Evolutionary conservation across 257 asterid species (phyloP), one percentile per base, ranked within the genome.

Genomic region (Rhazya stricta): DNA sequence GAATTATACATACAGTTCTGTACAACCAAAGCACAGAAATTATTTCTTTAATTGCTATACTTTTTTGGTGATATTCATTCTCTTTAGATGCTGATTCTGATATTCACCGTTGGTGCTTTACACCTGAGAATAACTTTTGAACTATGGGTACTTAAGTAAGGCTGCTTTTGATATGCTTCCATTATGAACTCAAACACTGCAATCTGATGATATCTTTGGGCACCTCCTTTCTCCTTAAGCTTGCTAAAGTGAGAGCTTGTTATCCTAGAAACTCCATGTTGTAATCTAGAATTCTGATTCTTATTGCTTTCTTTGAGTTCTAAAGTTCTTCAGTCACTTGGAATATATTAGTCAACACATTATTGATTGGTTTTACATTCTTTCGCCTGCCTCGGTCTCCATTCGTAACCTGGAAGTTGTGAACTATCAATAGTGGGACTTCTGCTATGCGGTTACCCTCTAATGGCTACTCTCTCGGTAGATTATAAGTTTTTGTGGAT

Each of bases 1-100:
- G 76, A 77, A 79, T 75, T 70, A 81, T 76, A 83, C 48, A 45
- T 56, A 37, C 37, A 72, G 8, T 36, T 66, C 56, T 61, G 45
- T 66, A 67, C 72, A 62, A 32, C 69, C 43, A 34, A 65, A 53
- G 72, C 67, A 71, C 78, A 54, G 68, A 71, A 71, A 65, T 53
- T n/a, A 50, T 45, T 43, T 30, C 23, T 66, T 45, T 54, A 6
- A 23, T 57, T 34, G 56, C 21, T 71, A 46, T 62, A 37, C 58
- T 62, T 67, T 67, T 56, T 56, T 30, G 62, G n/a, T 60, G 69
- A 56, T 53, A 12, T 67, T 78, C 60, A 58, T 43, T 68, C 50
- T 76, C 41, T 21, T 13, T 34, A 23, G 43, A 36, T 74, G 69
- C 43, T 29, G 51, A n/a, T 78, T 78, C 41, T 54, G 72, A 77